These are phyloP conservation scores for Bonia amplexicaulis DNA, from an alignment of 176 grass and related monocot genomes.

Conservation along the genomic window DNA sequence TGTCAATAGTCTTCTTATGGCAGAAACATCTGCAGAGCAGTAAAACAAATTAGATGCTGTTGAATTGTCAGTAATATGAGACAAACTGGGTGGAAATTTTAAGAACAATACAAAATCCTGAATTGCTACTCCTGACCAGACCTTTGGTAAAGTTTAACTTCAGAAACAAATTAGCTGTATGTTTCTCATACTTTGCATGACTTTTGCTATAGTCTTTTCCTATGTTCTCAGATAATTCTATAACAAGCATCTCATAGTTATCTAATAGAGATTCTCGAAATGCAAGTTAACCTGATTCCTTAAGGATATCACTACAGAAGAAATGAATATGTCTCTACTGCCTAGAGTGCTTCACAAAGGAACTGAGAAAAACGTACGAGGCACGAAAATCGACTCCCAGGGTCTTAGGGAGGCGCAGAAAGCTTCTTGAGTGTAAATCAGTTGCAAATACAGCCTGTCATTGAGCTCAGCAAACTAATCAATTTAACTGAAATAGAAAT, in stretches of 20 bases:
- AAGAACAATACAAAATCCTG: neutral
- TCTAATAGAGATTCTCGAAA: neutral
- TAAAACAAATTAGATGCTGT: neutral
- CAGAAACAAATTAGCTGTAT: neutral
- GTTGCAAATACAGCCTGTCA: constrained; percentile 83
- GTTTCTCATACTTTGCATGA: neutral
- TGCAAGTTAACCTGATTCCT: neutral
- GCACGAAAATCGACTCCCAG: constrained; percentile 96
- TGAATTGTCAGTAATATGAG: neutral
- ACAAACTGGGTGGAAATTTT: neutral
- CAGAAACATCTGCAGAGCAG: constrained; percentile 75
- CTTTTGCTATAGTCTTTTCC: neutral
- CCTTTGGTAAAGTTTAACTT: neutral
- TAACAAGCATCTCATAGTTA: neutral
- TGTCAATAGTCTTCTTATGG: constrained; percentile 96
- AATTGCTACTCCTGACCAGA: neutral
- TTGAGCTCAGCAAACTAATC: neutral
- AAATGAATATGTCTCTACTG: neutral
- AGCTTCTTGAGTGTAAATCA: constrained; percentile 88
- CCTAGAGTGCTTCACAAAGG: neutral
- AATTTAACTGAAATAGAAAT: neutral
- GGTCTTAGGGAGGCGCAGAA: constrained; percentile 87
- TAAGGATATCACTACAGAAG: neutral
- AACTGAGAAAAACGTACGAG: constrained; percentile 61
- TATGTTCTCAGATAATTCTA: neutral